Conservation (phyloP, 345 rosid species). For the Physaria fendleri region DNA sequence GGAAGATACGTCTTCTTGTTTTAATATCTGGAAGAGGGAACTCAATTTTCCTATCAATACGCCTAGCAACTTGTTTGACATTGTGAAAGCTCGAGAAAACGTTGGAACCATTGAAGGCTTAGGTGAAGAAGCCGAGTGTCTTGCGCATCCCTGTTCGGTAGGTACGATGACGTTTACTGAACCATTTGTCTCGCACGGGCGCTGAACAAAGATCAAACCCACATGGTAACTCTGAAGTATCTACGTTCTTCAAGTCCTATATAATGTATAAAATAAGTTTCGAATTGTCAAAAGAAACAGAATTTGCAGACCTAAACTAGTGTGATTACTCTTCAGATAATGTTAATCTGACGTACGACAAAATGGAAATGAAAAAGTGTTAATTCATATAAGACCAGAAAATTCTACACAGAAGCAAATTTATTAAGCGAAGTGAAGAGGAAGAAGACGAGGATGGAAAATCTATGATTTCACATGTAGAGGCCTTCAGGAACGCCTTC, state of each 20-base stretch:
- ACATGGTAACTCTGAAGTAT: background rate
- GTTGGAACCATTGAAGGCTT: background rate
- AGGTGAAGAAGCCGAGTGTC: background rate
- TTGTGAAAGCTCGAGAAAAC: slow-evolving; percentile 1
- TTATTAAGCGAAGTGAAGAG: background rate
- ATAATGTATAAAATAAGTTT: background rate
- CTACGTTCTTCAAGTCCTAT: background rate
- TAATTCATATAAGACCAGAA: background rate
- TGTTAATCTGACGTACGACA: too few relatives aligned
- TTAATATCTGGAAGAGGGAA: too few relatives aligned
- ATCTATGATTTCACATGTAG: slow-evolving; percentile 53
- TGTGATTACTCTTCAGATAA: background rate
- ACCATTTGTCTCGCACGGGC: slow-evolving; percentile 17
- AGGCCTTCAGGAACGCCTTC: slow-evolving; percentile 99
- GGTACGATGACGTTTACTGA: slow-evolving; percentile 4
- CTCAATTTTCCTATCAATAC: too few relatives aligned
- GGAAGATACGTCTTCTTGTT: too few relatives aligned
- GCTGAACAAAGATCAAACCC: background rate
- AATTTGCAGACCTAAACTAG: background rate
- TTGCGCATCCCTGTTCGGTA: background rate
- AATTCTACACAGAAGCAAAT: slow-evolving; percentile 23
- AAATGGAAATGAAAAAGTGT: background rate
- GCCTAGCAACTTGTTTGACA: background rate
- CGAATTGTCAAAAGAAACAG: background rate
- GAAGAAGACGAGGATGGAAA: background rate